Conservation (phyloP, 169 alveolate genomes). For the Plasmodium cynomolgi region DNA sequence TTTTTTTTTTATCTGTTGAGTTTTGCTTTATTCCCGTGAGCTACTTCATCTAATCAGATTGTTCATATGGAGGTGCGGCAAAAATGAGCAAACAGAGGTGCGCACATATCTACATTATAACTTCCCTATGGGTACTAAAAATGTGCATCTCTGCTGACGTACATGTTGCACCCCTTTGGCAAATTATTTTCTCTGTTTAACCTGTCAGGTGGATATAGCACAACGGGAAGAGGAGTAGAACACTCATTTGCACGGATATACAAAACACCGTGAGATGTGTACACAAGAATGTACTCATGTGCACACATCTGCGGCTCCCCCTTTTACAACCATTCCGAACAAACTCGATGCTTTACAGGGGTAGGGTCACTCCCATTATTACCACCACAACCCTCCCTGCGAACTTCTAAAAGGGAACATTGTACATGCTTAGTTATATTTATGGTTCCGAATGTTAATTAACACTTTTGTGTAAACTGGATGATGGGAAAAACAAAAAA, state of each 20-base stretch:
- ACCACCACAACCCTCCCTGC: neutral
- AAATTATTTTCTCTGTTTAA: neutral
- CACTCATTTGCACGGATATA: neutral
- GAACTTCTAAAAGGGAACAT: neutral
- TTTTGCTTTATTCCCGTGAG: neutral
- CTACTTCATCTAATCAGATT: neutral
- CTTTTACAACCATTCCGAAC: neutral
- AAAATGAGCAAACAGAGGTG: neutral
- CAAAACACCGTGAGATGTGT: neutral
- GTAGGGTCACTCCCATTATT: neutral
- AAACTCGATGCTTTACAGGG: neutral
- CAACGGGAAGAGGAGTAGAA: neutral
- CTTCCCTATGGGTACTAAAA: neutral
- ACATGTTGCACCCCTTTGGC: neutral
- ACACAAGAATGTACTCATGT: neutral
- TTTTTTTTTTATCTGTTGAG: neutral
- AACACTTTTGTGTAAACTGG: neutral
- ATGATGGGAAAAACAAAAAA: neutral
- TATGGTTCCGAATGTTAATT: neutral
- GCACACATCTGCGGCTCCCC: neutral
- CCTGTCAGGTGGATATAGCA: neutral
- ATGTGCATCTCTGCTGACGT: neutral
- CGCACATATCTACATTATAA: neutral
- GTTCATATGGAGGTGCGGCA: neutral
- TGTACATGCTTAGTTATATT: neutral